Base-by-base conservation (phyloP, 495 filamentous ascomycete species). In the Rhypophila decipiens region DNA sequence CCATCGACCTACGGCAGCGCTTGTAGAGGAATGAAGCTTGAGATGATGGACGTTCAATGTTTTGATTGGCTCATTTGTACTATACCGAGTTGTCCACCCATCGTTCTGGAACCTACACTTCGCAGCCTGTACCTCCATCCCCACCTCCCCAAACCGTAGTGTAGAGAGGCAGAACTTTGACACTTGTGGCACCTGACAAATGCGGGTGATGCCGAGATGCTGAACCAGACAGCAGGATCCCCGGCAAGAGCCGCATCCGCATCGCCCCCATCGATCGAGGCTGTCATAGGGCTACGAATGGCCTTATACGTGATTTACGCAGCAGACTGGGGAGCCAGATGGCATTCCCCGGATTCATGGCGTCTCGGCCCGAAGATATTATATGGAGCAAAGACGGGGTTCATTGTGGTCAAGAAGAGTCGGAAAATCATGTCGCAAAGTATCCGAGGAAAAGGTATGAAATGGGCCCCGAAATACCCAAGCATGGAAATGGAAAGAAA, bases 231-330 rank as follows among this genome's bases (percentile, higher is more conserved):
- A 11, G 19, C 21, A 13, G 7, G 27, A 31, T 31, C 38, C 21
- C 44, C 24, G 57, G 54, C 51, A 57, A 58, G 51, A 51, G 54
- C 57, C 57, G 42, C 42, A 42, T 40, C 19, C 15, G 21, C 3
- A 27, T 13, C 36, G 36, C 8, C n/a, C 18, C 8, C 35, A 37
- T 37, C 10, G 5, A 5, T n/a, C 38, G 11, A 21, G 38, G 38
- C 38, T 40, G 38, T 22, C 13, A 40, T 40, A 18, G 36, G 31
- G n/a, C n/a, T n/a, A n/a, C n/a, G n/a, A n/a, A n/a, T n/a, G n/a
- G n/a, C n/a, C n/a, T n/a, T n/a, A n/a, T n/a, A n/a, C n/a, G n/a
- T n/a, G n/a, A n/a, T n/a, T n/a, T n/a, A n/a, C n/a, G n/a, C n/a
- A 31, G 13, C 27, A 31, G 27, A 31, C 13, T 31, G 18, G 20